Base-by-base conservation (phyloP, 169 alveolate species). In the Fabrea salina region DNA sequence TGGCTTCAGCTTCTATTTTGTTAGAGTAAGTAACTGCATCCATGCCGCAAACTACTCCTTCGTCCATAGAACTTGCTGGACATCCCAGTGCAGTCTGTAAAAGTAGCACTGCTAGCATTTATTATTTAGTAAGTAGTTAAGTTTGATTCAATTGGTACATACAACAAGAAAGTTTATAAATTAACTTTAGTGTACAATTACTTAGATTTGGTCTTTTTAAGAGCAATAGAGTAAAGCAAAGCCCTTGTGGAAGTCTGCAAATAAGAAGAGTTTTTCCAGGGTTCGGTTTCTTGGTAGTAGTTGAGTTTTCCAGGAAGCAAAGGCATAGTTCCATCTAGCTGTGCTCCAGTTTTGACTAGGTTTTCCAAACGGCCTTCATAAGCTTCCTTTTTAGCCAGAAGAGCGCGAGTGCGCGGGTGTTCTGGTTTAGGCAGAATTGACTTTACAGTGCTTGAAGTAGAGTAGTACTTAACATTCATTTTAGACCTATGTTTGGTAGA, bases 361-460 rank as follows among this genome's bases (percentile, higher is more conserved):
- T 68, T 68, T 43, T 68, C 78, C 13, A 68, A 11, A n/a, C n/a
- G 40, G 3, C 78, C 78, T 19, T 68, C 78, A 68, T 68, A 68
- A 43, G 41, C 41, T 39, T 68, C 78, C 32, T 68, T 68, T 47
- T 68, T 68, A 0, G 78, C 78, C 8, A 68, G 30, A 11, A 68
- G 16, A 4, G 78, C 78, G 1, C 78, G 19, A 7, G 78, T 68
- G 13, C 78, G 19, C 19, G 78, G 78, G 39, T 68, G 78, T 4
- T 68, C 64, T 33, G 91, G 91, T 27, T 53, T 50, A 16, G 91
- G 91, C 13, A 82, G 39, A 1, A 86, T 50, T 11, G 75, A 59
- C 44, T 82, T 77, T 13, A 86, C 86, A 1, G 82, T 56, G n/a
- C 89, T 80, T 5, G 83, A 58, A 35, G 86, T 76, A 19, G 91